A percentile compares a stretch with the other conserved stretches of the same genome.
These are phyloP conservation scores for Yarrowia sp. DNA, from an alignment of 805 yeast species.

Conservation along the genomic window DNA sequence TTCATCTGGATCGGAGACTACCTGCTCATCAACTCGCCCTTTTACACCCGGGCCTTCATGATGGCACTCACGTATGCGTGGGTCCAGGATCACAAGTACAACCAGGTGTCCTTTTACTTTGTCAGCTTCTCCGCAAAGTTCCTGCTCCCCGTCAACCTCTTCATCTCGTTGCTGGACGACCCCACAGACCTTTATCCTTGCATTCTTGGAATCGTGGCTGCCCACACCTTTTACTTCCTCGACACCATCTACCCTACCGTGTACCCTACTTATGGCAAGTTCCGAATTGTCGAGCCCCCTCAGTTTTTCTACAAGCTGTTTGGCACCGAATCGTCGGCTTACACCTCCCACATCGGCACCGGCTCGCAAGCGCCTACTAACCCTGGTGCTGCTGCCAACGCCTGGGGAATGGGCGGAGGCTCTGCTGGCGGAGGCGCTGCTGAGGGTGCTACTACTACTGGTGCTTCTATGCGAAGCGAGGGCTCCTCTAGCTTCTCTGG, in stretches of 20 bases:
- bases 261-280: slow-evolving; percentile 15
- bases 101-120: slow-evolving; percentile 34
- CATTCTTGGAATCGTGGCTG: slow-evolving; percentile 37
- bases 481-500: slow-evolving; percentile 28
- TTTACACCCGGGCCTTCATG: slow-evolving; percentile 29
- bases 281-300: slow-evolving; percentile 23
- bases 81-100: slow-evolving; percentile 39
- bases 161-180: slow-evolving; percentile 33
- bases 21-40: neutral
- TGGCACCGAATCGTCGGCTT: slow-evolving; percentile 21
- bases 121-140: slow-evolving; percentile 34
- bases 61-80: slow-evolving; percentile 41
- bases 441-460: neutral
- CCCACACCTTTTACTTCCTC: slow-evolving; percentile 28
- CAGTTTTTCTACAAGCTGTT: neutral
- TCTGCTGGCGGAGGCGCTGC: neutral
- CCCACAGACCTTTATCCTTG: slow-evolving; percentile 37
- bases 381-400: neutral
- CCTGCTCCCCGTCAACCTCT: slow-evolving; percentile 38
- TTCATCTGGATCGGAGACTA: slow-evolving; percentile 23
- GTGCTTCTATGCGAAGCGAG: neutral
- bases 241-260: slow-evolving; percentile 24
- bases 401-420: neutral
- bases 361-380: neutral
- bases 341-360: neutral